Evolutionary conservation across 768 basidiomycete species (phyloP).

Genomic region (Lentinula guzmanii): DNA sequence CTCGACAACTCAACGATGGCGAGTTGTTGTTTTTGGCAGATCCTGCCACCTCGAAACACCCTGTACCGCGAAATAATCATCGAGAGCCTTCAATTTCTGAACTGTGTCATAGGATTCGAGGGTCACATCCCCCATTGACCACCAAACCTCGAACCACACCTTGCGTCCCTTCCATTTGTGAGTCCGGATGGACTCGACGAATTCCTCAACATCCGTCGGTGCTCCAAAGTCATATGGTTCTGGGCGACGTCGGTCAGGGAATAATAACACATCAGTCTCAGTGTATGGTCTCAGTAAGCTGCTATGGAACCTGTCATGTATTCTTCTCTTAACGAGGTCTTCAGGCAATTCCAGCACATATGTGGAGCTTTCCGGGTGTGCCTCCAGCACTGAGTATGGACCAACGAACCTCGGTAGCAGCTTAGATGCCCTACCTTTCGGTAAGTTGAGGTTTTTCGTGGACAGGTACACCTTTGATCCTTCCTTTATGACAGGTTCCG

Average conservation of each 20-base stretch:
- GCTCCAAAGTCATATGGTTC: constrained; percentile 19
- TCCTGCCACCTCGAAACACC: constrained; percentile 2
- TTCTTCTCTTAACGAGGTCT: constrained; percentile 11
- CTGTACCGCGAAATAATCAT: constrained; percentile 6
- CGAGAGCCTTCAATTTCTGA: neutral
- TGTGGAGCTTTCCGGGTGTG: constrained; percentile 7
- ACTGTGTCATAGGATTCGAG: constrained; percentile 5
- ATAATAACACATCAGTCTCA: constrained; percentile 19
- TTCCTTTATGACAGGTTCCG: neutral
- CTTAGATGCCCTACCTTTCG: constrained; percentile 22
- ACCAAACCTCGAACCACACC: constrained; percentile 8
- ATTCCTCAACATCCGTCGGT: neutral
- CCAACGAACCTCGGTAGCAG: constrained; percentile 25
- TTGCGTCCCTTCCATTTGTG: constrained; percentile 1
- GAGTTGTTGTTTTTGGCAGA: neutral
- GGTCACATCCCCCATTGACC: constrained; percentile 10
- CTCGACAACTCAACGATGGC: neutral
- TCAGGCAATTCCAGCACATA: constrained; percentile 19
- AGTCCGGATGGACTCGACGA: constrained; percentile 1
- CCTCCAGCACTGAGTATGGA: constrained; percentile 14
- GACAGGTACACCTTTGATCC: constrained; percentile 23
- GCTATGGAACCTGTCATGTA: constrained; percentile 22
- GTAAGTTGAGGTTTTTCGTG: constrained; percentile 22
- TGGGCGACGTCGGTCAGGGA: constrained; percentile 14
- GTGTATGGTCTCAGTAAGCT: constrained; percentile 14